Base-by-base conservation (phyloP, 371 early-diverging fungal species). In the Mucor ambiguus region DNA sequence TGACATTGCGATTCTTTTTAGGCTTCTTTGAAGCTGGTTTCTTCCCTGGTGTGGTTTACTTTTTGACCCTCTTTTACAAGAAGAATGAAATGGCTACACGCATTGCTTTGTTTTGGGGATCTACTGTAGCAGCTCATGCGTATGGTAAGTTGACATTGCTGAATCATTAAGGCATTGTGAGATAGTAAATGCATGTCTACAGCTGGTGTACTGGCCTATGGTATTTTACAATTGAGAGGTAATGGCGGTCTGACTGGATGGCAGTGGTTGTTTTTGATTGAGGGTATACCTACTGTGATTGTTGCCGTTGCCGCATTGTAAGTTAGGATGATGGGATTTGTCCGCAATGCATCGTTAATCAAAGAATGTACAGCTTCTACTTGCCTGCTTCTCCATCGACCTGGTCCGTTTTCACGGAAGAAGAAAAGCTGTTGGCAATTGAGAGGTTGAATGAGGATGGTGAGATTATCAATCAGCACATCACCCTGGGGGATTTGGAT, bases 261-360 rank as follows among this genome's bases (percentile, higher is more conserved):
- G 82, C 82, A 80, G 69, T 82, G 83, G 83, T 43, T 83, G 10
- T 83, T 83, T 56, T 29, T 83, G 7, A 76, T 83, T 24, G 83
- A 83, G 66, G 83, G 83, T n/a, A 60, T 83, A n/a, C 83, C 83
- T 2, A 80, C 83, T 7, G 73, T 83, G 18, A 0, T 77, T 18
- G 69, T 82, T 18, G 80, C 77, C 4, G 28, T 69, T 2, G 55
- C 76, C 33, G 80, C 80, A 37, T 71, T 63, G 81, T 78, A 74
- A 69, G 73, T 52, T 2, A 30, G 3, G 3, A 48, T 14, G 6
- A 5, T 4, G 33, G 5, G 6, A 0, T 14, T 11, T 33, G 33
- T n/a, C n/a, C n/a, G n/a, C n/a, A n/a, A n/a, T n/a, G n/a, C n/a
- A n/a, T n/a, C n/a, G n/a, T n/a, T n/a, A n/a, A n/a, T n/a, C n/a